phyloP scores from a whole-genome alignment of 495 filamentous ascomycete species.

The Xylaria castorea region DNA sequence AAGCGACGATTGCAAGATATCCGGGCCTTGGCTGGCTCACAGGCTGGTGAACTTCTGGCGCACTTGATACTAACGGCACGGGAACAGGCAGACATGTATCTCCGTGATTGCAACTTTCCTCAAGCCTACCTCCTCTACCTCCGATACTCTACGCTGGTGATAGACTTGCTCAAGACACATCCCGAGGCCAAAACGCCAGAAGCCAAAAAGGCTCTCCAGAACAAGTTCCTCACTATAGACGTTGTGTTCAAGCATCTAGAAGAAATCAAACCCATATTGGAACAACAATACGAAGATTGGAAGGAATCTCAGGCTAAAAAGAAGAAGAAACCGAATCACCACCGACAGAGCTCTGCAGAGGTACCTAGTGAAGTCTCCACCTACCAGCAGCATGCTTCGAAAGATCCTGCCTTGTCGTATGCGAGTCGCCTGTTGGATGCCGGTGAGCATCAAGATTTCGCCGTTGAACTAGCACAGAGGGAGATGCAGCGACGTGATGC shows the following conservation, averaged over 20 bases:
- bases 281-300: slow-evolving; percentile 46
- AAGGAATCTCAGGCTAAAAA: slow-evolving; percentile 29
- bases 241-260: slow-evolving; percentile 61
- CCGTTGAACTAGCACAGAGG: slow-evolving; percentile 75
- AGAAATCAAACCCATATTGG: slow-evolving; percentile 54
- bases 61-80: slow-evolving; percentile 9
- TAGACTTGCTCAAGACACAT: slow-evolving; percentile 65
- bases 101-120: slow-evolving; percentile 82
- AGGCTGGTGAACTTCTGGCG: neutral
- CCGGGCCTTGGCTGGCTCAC: neutral
- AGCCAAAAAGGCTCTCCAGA: slow-evolving; percentile 33
- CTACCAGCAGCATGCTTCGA: slow-evolving; percentile 48
- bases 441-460: slow-evolving; percentile 73
- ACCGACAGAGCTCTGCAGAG: slow-evolving; percentile 26
- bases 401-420: slow-evolving; percentile 55
- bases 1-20: slow-evolving; percentile 28
- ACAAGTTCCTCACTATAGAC: slow-evolving; percentile 36
- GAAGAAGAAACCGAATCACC: slow-evolving; percentile 22
- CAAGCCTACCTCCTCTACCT: slow-evolving; percentile 87
- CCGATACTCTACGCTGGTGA: slow-evolving; percentile 76
- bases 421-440: slow-evolving; percentile 65
- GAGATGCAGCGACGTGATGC: slow-evolving; percentile 75
- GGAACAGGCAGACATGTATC: slow-evolving; percentile 66
- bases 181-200: slow-evolving; percentile 67
- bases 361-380: slow-evolving; percentile 23